These are phyloP conservation scores for Chlorella sp. DNA, from an alignment of 139 green algal species.

Conservation along the genomic window DNA sequence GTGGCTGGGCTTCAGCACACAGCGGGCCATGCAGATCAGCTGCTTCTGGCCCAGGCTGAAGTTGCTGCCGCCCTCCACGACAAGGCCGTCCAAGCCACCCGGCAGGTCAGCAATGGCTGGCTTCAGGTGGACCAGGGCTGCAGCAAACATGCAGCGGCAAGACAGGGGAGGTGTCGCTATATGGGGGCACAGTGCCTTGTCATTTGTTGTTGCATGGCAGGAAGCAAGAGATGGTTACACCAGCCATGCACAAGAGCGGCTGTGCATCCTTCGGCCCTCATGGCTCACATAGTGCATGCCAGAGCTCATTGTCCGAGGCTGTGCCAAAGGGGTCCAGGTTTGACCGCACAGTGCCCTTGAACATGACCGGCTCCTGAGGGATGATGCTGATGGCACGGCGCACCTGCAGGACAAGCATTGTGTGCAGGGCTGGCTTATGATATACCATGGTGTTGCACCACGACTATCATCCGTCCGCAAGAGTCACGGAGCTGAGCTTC, in stretches of 20 bases:
- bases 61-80: conserved; percentile 83
- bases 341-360: conserved; percentile 64
- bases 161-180: too few species aligned
- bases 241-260: too few species aligned
- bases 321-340: conserved; percentile 72
- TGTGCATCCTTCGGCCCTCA: too few species aligned
- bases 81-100: conserved; percentile 59
- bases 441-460: too few species aligned
- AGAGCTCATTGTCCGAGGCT: conserved; percentile 56
- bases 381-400: conserved; percentile 67
- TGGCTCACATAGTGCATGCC: conserved; percentile 55
- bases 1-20: conserved; percentile 42
- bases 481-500: too few species aligned
- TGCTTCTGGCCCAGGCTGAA: conserved; percentile 88
- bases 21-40: conserved; percentile 83
- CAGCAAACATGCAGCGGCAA: too few species aligned
- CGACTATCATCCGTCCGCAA: too few species aligned
- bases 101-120: conserved; percentile 37
- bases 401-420: too few species aligned
- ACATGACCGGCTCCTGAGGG: conserved; percentile 70
- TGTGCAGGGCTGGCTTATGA: too few species aligned
- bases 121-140: conserved; percentile 39
- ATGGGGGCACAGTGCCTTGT: too few species aligned
- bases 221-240: too few species aligned
- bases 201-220: too few species aligned